Percentiles rank a stretch among this genome's conserved stretches.
Evolutionary conservation across 768 basidiomycete genomes (phyloP).

Genomic region (Clathrus columnatus): DNA sequence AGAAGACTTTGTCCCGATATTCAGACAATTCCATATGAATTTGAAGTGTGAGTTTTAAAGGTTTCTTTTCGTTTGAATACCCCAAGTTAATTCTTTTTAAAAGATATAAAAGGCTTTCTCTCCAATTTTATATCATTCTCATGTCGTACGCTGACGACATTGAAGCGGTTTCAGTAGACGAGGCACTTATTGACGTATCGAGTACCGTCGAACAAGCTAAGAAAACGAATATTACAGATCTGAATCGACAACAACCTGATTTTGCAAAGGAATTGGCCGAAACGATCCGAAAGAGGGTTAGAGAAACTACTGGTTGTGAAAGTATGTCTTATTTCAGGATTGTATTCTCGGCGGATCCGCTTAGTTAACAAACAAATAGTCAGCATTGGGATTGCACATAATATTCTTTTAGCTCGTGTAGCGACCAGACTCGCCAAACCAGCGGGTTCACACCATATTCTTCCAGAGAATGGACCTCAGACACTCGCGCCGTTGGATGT

Average conservation of each 20-base stretch:
- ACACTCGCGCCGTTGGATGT: conserved; percentile 66
- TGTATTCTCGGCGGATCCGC: background rate
- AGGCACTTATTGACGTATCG: conserved; percentile 88
- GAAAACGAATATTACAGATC: background rate
- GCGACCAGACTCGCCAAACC: conserved; percentile 92
- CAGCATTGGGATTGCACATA: conserved; percentile 86
- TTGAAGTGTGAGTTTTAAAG: conserved; percentile 50
- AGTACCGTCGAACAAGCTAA: conserved; percentile 37
- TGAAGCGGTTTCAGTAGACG: conserved; percentile 94
- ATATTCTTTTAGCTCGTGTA: conserved; percentile 86
- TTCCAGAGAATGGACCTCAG: conserved; percentile 37
- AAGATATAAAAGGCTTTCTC: conserved; percentile 77
- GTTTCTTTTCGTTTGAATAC: background rate
- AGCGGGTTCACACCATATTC: conserved; percentile 73
- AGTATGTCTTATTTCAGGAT: conserved; percentile 32
- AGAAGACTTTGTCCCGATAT: conserved; percentile 65
- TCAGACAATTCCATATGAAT: conserved; percentile 86
- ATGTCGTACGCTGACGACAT: conserved; percentile 86
- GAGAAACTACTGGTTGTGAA: conserved; percentile 76
- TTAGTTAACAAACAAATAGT: conserved; percentile 35
- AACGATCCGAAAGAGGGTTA: conserved; percentile 67
- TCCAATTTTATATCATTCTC: conserved; percentile 88
- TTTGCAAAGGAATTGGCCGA: conserved; percentile 73
- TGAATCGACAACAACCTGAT: conserved; percentile 8
- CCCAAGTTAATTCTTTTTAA: background rate